Evolutionary conservation across 1,284 basidiomycete species (phyloP), one percentile per base, ranked within the genome.

Genomic region (Ceratorhiza oryzae-sativae): DNA sequence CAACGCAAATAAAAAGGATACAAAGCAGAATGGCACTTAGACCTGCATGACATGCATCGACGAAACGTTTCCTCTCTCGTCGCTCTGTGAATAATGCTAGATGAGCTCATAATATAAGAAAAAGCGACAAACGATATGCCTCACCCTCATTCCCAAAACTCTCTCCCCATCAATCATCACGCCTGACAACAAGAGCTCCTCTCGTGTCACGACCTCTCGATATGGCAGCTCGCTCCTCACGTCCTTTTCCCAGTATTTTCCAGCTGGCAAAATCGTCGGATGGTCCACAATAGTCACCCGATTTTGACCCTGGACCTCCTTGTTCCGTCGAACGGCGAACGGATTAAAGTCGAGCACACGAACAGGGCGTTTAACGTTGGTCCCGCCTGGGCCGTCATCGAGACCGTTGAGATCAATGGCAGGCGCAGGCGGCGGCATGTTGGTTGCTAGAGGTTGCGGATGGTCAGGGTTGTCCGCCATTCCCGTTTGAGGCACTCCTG

Each of bases 21-120:
- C 20, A 36, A 27, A 48, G 25, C 27, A 34, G 18, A 13, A 2
- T 15, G 4, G n/a, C 15, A 20, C 32, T 58, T 34, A 70, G 27
- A 70, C 53, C 25, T 70, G 65, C 65, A 70, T 70, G n/a, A 70
- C 65, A 23, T 70, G 65, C 65, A 70, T 70, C 42, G 36, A 53
- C 25, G 65, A 70, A 25, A 70, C 65, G 53, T 70, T 70, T 25
- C 65, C 65, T 34, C 65, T 27, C 20, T 70, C 65, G 15, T 70
- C 65, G 27, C 65, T 70, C 65, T 70, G 34, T 39, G 2, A 9
- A 58, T 41, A 34, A 62, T 41, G 39, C 30, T 6, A 18, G 36
- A 23, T 46, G 23, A 3, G 23, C 41, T n/a, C 8, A 39, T 42
- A 39, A 13, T 34, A 32, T 3, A 13, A 32, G 53, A 23, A 10